Evolutionary conservation across 768 basidiomycete genomes (phyloP).

Genomic region (Tulasnella sp.): DNA sequence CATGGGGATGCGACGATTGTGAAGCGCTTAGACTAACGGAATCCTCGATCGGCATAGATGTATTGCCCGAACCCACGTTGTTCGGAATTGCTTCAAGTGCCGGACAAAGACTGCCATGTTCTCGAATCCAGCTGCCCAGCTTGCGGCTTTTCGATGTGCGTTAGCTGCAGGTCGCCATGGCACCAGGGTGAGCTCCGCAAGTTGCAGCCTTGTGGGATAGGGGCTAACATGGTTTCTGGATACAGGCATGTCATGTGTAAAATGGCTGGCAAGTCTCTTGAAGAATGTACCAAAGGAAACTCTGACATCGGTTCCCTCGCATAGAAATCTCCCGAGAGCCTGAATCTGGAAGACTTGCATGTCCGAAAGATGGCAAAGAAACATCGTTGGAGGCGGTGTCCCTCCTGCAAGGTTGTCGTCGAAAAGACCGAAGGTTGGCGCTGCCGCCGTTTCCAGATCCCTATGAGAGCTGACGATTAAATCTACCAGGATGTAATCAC

Average conservation of each 20-base stretch:
- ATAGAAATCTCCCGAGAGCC: slow-evolving; percentile 7
- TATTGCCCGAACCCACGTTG: slow-evolving; percentile 14
- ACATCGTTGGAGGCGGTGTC: slow-evolving; percentile 25
- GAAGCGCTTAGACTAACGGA: background rate
- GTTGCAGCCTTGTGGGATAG: background rate
- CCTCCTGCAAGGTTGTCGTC: slow-evolving; percentile 19
- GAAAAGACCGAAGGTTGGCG: slow-evolving; percentile 13
- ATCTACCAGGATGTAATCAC: slow-evolving; percentile 16
- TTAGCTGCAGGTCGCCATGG: slow-evolving; percentile 11
- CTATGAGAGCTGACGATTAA: background rate
- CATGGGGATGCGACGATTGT: background rate
- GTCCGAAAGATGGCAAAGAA: slow-evolving; percentile 16
- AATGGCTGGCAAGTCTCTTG: background rate
- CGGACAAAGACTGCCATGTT: background rate
- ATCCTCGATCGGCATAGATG: background rate
- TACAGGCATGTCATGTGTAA: slow-evolving; percentile 4
- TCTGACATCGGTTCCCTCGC: background rate
- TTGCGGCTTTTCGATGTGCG: slow-evolving; percentile 8
- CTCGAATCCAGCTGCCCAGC: slow-evolving; percentile 3
- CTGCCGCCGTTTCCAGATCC: background rate
- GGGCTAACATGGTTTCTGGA: background rate
- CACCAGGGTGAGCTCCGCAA: slow-evolving; percentile 4
- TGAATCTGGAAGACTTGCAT: background rate
- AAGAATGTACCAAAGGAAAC: background rate
- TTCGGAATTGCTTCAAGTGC: background rate